Evolutionary conservation across 768 basidiomycete species (phyloP).

Genomic region (Tricholoma saponaceum): DNA sequence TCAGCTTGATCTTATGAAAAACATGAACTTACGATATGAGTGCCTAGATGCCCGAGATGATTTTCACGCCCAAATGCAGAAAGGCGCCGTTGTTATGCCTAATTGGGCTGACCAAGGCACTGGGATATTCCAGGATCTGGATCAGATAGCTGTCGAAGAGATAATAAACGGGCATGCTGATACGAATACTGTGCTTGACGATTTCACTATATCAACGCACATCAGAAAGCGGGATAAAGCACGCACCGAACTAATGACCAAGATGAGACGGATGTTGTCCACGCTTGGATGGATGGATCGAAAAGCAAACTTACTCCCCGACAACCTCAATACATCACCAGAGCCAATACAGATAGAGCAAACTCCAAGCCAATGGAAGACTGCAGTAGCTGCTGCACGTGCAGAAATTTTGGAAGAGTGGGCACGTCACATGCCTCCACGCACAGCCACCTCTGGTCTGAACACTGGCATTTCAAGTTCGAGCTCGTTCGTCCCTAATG

Average conservation of each 20-base stretch:
- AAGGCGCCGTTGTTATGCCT: not conserved
- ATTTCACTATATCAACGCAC: not conserved
- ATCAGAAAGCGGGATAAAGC: not conserved
- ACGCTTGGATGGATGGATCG: not conserved
- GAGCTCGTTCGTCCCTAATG: not conserved
- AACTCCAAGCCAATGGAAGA: not conserved
- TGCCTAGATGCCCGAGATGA: not conserved
- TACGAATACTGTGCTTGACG: not conserved
- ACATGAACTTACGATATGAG: not conserved
- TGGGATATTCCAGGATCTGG: not conserved
- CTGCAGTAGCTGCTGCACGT: no score
- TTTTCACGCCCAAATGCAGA: slow-evolving; percentile 8
- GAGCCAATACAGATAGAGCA: not conserved
- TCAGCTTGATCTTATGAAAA: not conserved
- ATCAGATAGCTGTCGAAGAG: not conserved
- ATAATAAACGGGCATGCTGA: not conserved
- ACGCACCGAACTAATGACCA: not conserved
- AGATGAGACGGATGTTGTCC: not conserved
- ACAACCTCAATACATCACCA: not conserved
- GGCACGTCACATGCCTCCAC: not conserved
- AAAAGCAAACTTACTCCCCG: not conserved
- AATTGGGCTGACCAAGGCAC: not conserved
- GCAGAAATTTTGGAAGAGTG: not conserved
- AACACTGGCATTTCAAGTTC: not conserved
- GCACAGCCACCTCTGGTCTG: not conserved